Base-by-base conservation (phyloP, 2,329 filamentous ascomycete genomes). In the Hypoxylon sp. region DNA sequence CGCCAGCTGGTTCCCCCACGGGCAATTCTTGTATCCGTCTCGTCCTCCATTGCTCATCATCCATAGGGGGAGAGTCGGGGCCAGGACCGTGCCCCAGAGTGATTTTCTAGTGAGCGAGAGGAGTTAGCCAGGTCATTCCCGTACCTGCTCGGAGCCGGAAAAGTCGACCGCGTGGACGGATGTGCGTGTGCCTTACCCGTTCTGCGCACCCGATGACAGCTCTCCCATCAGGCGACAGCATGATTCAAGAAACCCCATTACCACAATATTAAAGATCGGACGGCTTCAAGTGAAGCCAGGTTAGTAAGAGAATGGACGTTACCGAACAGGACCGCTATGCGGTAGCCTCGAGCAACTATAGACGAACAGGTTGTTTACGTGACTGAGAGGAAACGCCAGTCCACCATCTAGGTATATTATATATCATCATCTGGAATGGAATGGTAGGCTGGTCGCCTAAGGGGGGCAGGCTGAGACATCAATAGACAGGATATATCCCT, bases 1-100 rank as follows among this genome's bases (percentile, higher is more conserved):
- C 26, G 76, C 70, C 15, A 75, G 77, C 38, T 74, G 70, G 3
- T 65, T 67, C 21, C 81, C 83, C 84, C 84, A 86, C 1, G 84
- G 83, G 45, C 56, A 23, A 9, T 35, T 55, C 10, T 38, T 54
- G 18, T 52, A 46, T 23, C 50, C 57, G 29, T 43, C 50, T 11
- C 48, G 46, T 58, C 43, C 51, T n/a, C 61, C 58, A 31, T 58
- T 47, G 9, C 51, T 50, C 10, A 57, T 29, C n/a, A 70, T 60
- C 67, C 69, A 72, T 6, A 52, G 40, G 7, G 74, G 74, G n/a
- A 76, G 69, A 0, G 54, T 59, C 9, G 70, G 70, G 1, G 67
- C 68, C 7, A 62, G n/a, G 1, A 76, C 38, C 6, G 71, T 73
- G n/a, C 74, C 74, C 70, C 70, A 74, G 53, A 57, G 17, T 5